phyloP scores from a whole-genome alignment of 2,329 filamentous ascomycete genomes.

The Bretziella fagacearum region DNA sequence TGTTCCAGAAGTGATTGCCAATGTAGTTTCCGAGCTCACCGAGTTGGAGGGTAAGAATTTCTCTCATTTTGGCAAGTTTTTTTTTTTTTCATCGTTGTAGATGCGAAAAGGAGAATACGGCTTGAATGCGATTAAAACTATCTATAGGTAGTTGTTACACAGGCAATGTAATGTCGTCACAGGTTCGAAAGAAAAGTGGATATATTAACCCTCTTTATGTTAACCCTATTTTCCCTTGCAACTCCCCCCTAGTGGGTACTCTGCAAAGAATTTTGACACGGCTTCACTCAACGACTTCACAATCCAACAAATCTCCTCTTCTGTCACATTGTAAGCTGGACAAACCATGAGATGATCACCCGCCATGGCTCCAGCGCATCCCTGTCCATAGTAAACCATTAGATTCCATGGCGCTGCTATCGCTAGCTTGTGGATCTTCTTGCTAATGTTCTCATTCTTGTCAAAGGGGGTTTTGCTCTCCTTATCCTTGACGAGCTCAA shows the following conservation, averaged over 20 bases:
- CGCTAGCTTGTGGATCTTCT: slow-evolving; percentile 1
- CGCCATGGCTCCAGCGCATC: slow-evolving; percentile 14
- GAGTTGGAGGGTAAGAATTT: slow-evolving; percentile 86
- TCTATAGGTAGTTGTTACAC: background rate
- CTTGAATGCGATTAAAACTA: background rate
- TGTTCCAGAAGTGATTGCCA: slow-evolving; percentile 94
- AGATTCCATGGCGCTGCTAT: background rate
- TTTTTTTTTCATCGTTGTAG: background rate
- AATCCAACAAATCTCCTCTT: slow-evolving; percentile 16
- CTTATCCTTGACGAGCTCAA: slow-evolving; percentile 29
- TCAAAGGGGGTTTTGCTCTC: slow-evolving; percentile 24
- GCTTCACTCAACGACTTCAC: too few species aligned
- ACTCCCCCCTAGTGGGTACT: too few species aligned
- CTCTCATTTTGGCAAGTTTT: slow-evolving; percentile 25
- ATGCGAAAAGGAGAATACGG: background rate
- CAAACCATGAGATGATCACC: slow-evolving; percentile 57
- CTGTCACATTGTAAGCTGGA: slow-evolving; percentile 48
- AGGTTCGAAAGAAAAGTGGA: too few species aligned
- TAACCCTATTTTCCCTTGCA: background rate
- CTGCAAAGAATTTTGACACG: too few species aligned
- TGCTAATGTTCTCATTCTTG: background rate
- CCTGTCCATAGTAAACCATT: slow-evolving; percentile 11
- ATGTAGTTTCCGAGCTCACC: slow-evolving; percentile 87
- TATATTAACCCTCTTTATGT: too few species aligned
- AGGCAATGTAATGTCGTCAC: background rate